These are phyloP conservation scores for Xylariomycetidae sp. DNA, from an alignment of 2,329 filamentous ascomycete genomes.

Conservation along the genomic window DNA sequence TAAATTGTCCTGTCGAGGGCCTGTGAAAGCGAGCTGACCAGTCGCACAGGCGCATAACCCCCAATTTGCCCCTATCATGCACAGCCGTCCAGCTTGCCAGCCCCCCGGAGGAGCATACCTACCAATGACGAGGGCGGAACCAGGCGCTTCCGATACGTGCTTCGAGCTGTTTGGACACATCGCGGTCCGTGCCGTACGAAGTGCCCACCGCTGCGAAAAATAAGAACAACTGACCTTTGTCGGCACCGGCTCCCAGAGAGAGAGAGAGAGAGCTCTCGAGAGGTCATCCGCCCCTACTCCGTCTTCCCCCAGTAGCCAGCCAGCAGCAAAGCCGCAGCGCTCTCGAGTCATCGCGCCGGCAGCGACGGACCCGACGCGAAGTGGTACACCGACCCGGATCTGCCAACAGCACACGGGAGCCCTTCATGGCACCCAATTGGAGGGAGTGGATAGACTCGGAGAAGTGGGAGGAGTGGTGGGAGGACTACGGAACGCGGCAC, in stretches of 20 bases:
- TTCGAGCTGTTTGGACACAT: background rate
- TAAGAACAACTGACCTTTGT: no score
- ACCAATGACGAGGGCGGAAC: background rate
- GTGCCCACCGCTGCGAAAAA: no score
- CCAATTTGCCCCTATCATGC: background rate
- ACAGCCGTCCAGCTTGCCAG: no score
- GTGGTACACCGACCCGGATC: background rate
- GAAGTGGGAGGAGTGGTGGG: conserved; percentile 14
- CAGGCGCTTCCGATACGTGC: no score
- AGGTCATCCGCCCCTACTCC: background rate
- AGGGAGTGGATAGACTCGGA: conserved; percentile 2
- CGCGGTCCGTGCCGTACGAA: background rate
- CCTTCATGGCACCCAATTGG: background rate
- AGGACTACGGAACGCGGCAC: conserved; percentile 12
- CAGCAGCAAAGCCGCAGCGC: background rate
- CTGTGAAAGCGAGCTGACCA: background rate
- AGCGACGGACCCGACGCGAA: background rate
- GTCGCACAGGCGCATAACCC: background rate
- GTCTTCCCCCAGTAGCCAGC: background rate
- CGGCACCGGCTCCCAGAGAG: background rate
- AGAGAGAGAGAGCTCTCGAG: background rate
- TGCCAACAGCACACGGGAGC: background rate
- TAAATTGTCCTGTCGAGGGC: no score
- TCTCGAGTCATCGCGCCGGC: background rate
- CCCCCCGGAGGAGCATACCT: background rate